Conservation (phyloP, 371 early-diverging fungal species). For the Zychaea mexicana region DNA sequence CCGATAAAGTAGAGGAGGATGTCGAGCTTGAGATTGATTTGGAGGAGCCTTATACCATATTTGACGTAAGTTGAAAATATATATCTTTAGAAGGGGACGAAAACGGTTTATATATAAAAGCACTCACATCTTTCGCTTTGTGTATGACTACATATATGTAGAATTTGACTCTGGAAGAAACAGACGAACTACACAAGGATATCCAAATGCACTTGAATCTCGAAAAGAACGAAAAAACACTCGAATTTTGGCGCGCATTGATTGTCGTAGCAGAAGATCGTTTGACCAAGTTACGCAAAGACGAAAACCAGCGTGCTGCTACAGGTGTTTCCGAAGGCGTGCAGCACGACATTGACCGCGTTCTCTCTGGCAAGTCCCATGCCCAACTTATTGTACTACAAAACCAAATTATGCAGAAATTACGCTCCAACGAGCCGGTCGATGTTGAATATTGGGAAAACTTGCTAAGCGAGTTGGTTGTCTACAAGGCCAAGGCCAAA, state of each 20-base stretch:
- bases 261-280: constrained; percentile 81
- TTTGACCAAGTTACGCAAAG: constrained; percentile 49
- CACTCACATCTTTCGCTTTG: no score
- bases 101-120: no score
- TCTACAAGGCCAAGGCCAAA: constrained; percentile 83
- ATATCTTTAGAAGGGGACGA: no score
- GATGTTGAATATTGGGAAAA: constrained; percentile 97
- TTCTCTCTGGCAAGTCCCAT: constrained; percentile 76
- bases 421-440: constrained; percentile 71
- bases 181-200: constrained; percentile 80
- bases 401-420: constrained; percentile 69
- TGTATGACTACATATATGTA: no score
- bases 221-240: constrained; percentile 74
- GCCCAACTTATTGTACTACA: constrained; percentile 74
- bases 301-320: constrained; percentile 25
- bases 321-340: constrained; percentile 46
- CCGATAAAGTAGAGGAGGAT: constrained; percentile 72
- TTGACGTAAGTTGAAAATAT: constrained; percentile 69
- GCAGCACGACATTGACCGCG: constrained; percentile 67
- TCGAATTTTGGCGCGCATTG: constrained; percentile 86
- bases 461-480: constrained; percentile 71
- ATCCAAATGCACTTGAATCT: constrained; percentile 84
- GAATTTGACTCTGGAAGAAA: constrained; percentile 66
- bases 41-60: constrained; percentile 87
- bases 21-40: constrained; percentile 81